Percentiles rank a stretch among this genome's conserved stretches.
Conservation (phyloP, 2,329 filamentous ascomycete genomes). For the Amesomyces nigricolor region DNA sequence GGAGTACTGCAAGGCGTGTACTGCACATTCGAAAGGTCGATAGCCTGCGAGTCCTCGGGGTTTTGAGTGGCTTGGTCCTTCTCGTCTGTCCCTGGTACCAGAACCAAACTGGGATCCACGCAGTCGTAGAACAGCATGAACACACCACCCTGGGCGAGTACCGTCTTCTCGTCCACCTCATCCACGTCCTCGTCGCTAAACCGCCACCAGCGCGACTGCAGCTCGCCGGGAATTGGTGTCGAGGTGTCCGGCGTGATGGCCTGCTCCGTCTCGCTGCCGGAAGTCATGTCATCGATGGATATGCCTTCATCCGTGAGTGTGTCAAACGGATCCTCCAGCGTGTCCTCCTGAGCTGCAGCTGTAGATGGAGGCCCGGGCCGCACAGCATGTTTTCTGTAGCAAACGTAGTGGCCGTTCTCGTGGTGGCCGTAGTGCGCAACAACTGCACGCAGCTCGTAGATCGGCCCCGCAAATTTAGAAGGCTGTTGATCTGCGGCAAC, state of each 20-base stretch:
- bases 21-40: too few relatives aligned
- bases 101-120: conserved; percentile 49
- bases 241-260: not conserved
- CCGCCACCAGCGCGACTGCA: conserved; percentile 70
- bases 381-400: conserved; percentile 64
- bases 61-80: too few relatives aligned
- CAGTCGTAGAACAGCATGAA: conserved; percentile 98
- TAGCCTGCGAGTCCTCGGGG: too few relatives aligned
- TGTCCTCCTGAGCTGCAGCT: conserved; percentile 6
- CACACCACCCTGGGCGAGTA: conserved; percentile 71
- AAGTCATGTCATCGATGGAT: conserved; percentile 23
- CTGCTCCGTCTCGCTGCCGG: conserved; percentile 7
- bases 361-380: conserved; percentile 20
- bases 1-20: too few relatives aligned
- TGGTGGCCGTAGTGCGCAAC: conserved; percentile 87
- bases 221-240: conserved; percentile 22
- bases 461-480: conserved; percentile 50
- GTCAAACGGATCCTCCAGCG: conserved; percentile 11
- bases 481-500: conserved; percentile 50
- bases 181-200: conserved; percentile 85
- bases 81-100: conserved; percentile 24
- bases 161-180: conserved; percentile 64
- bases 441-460: conserved; percentile 76
- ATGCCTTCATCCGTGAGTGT: not conserved
- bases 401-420: conserved; percentile 94